Conservation (phyloP, 2,329 filamentous ascomycete species). For the Lecanoromycetidae sp. region DNA sequence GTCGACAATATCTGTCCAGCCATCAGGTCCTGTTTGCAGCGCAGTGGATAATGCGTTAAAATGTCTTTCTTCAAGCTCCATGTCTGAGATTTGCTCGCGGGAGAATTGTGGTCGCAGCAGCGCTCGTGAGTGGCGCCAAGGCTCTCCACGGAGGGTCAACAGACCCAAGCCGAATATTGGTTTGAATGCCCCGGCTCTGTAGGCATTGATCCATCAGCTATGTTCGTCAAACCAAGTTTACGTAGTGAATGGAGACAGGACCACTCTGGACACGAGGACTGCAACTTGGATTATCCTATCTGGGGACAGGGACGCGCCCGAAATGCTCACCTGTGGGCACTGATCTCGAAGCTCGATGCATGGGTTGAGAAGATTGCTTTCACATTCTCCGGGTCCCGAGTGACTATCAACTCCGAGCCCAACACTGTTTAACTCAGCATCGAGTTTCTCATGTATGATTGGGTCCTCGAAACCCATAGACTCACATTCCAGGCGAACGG, state of each 20-base stretch:
- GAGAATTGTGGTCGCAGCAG: conserved; percentile 40
- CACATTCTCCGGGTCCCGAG: conserved; percentile 40
- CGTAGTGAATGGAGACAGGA: too few relatives aligned
- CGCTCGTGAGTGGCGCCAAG: conserved; percentile 35
- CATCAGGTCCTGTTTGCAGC: conserved; percentile 17
- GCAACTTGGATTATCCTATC: too few relatives aligned
- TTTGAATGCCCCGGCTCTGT: conserved; percentile 24
- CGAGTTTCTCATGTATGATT: background rate
- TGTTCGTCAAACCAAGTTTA: background rate
- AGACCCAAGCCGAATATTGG: conserved; percentile 36
- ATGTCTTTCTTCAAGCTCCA: conserved; percentile 49
- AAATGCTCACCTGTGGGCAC: background rate
- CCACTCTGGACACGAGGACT: background rate
- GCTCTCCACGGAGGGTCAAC: conserved; percentile 36
- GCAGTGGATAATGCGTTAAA: background rate
- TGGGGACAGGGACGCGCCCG: background rate
- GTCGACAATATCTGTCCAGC: conserved; percentile 14
- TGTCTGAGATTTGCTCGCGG: conserved; percentile 37
- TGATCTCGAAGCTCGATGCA: conserved; percentile 26
- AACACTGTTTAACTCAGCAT: conserved; percentile 2
- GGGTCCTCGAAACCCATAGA: background rate
- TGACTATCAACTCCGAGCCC: conserved; percentile 17
- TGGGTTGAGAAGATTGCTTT: conserved; percentile 42
- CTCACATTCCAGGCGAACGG: background rate
- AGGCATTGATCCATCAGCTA: background rate